Percentiles rank a stretch among this genome's conserved stretches.
phyloP scores from a whole-genome alignment of 345 rosid species.

The Eucalyptus sp. region DNA sequence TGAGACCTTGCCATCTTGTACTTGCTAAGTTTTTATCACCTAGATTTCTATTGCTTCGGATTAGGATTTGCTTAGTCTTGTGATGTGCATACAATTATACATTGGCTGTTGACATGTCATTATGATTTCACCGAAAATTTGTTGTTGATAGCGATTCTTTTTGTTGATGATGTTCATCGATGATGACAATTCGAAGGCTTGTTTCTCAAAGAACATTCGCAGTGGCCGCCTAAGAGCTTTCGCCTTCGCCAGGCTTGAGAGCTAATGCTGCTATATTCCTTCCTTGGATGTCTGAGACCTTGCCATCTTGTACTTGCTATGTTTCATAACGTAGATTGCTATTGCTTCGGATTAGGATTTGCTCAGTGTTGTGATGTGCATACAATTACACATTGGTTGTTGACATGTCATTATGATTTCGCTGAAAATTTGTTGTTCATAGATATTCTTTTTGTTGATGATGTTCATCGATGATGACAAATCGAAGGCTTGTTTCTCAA shows the following conservation, averaged over 20 bases:
- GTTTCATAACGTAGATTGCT: neutral
- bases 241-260: slow-evolving; percentile 43
- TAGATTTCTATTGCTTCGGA: neutral
- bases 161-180: neutral
- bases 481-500: slow-evolving; percentile 27
- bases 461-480: slow-evolving; percentile 19
- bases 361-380: neutral
- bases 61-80: neutral
- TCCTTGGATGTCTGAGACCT: neutral
- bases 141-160: neutral
- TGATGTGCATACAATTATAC: neutral
- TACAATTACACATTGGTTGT: neutral
- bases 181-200: neutral
- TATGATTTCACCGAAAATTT: neutral
- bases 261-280: neutral
- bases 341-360: neutral
- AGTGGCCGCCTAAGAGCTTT: slow-evolving; percentile 83
- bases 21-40: neutral
- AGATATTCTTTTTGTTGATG: neutral
- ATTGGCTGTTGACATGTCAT: neutral
- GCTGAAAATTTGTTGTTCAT: neutral
- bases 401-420: neutral
- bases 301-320: neutral
- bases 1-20: neutral
- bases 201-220: slow-evolving; percentile 39